Evolutionary conservation across 257 asterid species (phyloP).

Genomic region (Nicotiana knightiana): DNA sequence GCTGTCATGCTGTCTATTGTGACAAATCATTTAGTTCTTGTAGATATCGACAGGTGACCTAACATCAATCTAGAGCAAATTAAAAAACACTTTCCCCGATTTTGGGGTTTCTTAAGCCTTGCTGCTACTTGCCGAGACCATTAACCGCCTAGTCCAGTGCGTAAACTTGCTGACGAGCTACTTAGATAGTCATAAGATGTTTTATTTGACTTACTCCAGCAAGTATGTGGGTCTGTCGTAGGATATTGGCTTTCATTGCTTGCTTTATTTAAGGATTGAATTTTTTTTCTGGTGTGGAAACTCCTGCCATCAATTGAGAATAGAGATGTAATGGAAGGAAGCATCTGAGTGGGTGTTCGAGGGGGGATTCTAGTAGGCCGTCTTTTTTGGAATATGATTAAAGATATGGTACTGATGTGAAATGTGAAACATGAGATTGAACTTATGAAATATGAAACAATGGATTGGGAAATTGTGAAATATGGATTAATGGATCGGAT

Average conservation of each 20-base stretch:
- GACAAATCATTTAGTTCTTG: background rate
- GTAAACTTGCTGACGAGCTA: background rate
- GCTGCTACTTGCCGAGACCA: background rate
- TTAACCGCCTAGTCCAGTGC: background rate
- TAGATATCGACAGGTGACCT: background rate
- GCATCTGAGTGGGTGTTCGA: background rate
- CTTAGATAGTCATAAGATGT: background rate
- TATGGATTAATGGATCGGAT: too few species aligned
- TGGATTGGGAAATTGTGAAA: too few species aligned
- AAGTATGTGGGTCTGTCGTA: background rate
- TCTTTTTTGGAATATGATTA: too few species aligned
- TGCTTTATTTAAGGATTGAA: background rate
- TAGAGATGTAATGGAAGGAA: background rate
- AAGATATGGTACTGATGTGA: too few species aligned
- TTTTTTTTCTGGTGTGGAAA: background rate
- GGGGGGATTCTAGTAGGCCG: background rate
- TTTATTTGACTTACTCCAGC: background rate
- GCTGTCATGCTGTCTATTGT: constrained; percentile 5
- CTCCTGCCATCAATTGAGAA: constrained; percentile 1
- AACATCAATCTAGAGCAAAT: background rate
- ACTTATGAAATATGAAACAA: too few species aligned
- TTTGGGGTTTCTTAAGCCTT: background rate
- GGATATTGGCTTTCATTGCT: background rate
- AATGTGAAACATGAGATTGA: too few species aligned
- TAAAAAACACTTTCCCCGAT: background rate